phyloP scores from a whole-genome alignment of 768 basidiomycete species.

The Leccinellum rugosiceps region DNA sequence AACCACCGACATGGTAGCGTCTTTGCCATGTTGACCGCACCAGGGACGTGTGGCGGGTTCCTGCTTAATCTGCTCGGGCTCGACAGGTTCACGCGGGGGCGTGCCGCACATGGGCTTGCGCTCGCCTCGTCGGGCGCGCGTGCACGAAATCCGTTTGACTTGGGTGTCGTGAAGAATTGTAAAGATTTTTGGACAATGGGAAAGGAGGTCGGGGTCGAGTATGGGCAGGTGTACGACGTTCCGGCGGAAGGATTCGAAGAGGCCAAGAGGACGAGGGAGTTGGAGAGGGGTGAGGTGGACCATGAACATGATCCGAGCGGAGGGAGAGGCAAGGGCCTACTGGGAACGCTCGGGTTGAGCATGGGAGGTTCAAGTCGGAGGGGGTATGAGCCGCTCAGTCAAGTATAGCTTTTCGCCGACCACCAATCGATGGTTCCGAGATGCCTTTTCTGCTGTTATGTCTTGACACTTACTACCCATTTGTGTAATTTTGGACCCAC shows the following conservation, averaged over 20 bases:
- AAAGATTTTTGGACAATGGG: constrained; percentile 94
- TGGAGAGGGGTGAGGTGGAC: constrained; percentile 39
- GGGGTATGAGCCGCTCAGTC: constrained; percentile 34
- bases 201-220: constrained; percentile 83
- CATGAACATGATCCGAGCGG: constrained; percentile 49
- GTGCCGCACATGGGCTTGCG: constrained; percentile 82
- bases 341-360: constrained; percentile 33
- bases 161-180: constrained; percentile 76
- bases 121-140: constrained; percentile 51
- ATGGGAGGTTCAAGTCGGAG: constrained; percentile 37
- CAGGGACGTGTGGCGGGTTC: constrained; percentile 49
- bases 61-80: constrained; percentile 89
- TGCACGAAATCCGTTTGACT: constrained; percentile 89
- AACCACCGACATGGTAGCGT: constrained; percentile 41
- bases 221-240: constrained; percentile 85
- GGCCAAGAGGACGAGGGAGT: constrained; percentile 58
- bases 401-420: constrained; percentile 15
- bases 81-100: constrained; percentile 90
- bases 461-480: neutral
- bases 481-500: neutral
- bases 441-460: neutral
- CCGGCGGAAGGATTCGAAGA: constrained; percentile 81
- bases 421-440: neutral
- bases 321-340: constrained; percentile 36
- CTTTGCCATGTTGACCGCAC: constrained; percentile 33